Percentiles rank a stretch among this genome's conserved stretches.
Conservation (phyloP, 2,329 filamentous ascomycete genomes). For the Karstenula rhodostoma region DNA sequence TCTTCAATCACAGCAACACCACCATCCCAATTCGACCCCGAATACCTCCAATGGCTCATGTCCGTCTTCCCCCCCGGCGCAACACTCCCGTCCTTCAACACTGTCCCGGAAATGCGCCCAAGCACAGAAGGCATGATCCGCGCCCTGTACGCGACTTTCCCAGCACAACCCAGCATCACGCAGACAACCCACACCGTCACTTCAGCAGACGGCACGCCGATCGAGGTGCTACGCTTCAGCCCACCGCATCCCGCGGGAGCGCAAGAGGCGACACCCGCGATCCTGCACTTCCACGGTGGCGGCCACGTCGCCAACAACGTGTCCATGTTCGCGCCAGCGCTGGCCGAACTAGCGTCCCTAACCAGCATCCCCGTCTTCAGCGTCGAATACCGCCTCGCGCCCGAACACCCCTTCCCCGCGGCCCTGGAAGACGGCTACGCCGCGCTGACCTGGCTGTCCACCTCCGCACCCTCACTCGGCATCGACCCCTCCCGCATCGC, state of each 20-base stretch:
- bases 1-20: too few species aligned
- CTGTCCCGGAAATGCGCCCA: neutral
- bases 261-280: neutral
- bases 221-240: neutral
- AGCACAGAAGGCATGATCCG: neutral
- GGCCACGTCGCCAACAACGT: slow-evolving; percentile 45
- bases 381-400: slow-evolving; percentile 26
- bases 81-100: neutral
- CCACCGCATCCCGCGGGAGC: neutral
- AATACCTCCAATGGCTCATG: neutral
- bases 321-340: slow-evolving; percentile 26
- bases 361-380: slow-evolving; percentile 21
- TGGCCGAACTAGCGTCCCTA: slow-evolving; percentile 36
- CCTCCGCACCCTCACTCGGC: slow-evolving; percentile 49
- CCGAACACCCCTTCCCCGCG: slow-evolving; percentile 16
- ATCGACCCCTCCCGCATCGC: slow-evolving; percentile 53
- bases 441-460: slow-evolving; percentile 49
- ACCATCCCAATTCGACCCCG: neutral
- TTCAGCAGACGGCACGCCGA: neutral
- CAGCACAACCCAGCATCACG: neutral
- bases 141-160: neutral
- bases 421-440: slow-evolving; percentile 50
- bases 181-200: neutral
- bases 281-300: slow-evolving; percentile 48
- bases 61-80: neutral